Percentiles rank a stretch among this genome's conserved stretches.
Evolutionary conservation across 768 basidiomycete species (phyloP).

Genomic region (Lactarius indigo): DNA sequence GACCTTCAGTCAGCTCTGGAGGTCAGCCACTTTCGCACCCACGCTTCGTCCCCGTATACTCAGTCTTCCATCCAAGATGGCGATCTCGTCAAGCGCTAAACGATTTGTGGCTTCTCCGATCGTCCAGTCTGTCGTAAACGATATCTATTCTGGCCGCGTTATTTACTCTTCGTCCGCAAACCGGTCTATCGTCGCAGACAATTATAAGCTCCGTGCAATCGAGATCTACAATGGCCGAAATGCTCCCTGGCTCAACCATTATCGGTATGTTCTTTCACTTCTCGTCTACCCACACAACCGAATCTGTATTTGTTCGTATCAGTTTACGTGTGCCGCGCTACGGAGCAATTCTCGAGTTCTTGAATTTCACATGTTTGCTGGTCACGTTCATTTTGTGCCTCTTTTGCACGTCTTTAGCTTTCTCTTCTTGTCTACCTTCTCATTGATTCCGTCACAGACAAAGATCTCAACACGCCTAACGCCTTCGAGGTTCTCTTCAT

Average conservation of each 20-base stretch:
- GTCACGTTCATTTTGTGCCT: constrained; percentile 72
- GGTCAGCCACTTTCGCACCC: constrained; percentile 42
- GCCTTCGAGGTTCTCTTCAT: constrained; percentile 71
- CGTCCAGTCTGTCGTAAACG: constrained; percentile 81
- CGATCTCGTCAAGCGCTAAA: constrained; percentile 82
- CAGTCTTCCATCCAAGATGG: constrained; percentile 54
- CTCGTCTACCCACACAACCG: background rate
- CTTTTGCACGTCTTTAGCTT: constrained; percentile 48
- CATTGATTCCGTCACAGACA: constrained; percentile 40
- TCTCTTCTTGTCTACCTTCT: constrained; percentile 7
- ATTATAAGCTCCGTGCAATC: constrained; percentile 78
- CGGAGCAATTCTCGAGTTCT: constrained; percentile 69
- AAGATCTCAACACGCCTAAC: constrained; percentile 48
- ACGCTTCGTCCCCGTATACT: background rate
- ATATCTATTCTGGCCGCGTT: constrained; percentile 80
- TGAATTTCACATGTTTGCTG: constrained; percentile 69
- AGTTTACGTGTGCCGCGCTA: constrained; percentile 83
- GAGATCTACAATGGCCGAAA: constrained; percentile 65
- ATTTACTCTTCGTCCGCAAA: constrained; percentile 52
- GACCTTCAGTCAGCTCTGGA: constrained; percentile 82
- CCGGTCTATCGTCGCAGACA: constrained; percentile 82
- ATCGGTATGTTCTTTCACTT: constrained; percentile 47
- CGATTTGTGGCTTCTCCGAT: constrained; percentile 78
- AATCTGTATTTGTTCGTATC: constrained; percentile 1
- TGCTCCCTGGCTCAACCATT: constrained; percentile 80